phyloP scores from a whole-genome alignment of 1,284 basidiomycete genomes.

The Bondarzewia mesenterica region DNA sequence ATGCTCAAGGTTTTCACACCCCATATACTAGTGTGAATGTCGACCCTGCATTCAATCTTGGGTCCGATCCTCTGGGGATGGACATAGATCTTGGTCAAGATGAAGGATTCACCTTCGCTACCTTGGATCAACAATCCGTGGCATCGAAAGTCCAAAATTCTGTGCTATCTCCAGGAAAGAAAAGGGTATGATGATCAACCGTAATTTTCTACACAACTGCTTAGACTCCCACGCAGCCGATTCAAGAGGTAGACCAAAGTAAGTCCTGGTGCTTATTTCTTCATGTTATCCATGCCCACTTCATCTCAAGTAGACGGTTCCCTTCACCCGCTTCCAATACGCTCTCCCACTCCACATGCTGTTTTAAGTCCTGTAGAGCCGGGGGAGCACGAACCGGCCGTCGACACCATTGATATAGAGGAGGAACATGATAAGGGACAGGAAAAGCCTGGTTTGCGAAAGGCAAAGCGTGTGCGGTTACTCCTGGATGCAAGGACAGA shows the following conservation, averaged over 20 bases:
- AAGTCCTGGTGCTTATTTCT: neutral
- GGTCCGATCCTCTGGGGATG: conserved; percentile 1
- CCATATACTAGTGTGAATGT: neutral
- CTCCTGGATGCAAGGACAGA: conserved; percentile 62
- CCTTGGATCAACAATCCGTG: conserved; percentile 5
- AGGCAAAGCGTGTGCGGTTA: conserved; percentile 27
- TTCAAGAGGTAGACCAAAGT: neutral
- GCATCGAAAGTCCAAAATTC: neutral
- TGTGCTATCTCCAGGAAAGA: conserved; percentile 1
- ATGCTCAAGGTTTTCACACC: neutral
- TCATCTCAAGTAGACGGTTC: neutral
- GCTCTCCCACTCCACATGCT: too few species aligned
- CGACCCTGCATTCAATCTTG: conserved; percentile 8
- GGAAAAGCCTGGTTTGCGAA: conserved; percentile 28
- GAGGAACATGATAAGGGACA: conserved; percentile 20
- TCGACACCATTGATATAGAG: conserved; percentile 6
- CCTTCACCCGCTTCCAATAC: too few species aligned
- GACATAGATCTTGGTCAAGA: conserved; percentile 9
- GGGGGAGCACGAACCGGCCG: too few species aligned
- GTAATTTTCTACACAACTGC: neutral
- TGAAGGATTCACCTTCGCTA: conserved; percentile 16
- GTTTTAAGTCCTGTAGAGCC: too few species aligned
- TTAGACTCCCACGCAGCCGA: neutral
- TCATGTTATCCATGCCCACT: neutral
- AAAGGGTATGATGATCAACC: conserved; percentile 5